Evolutionary conservation across 2,329 filamentous ascomycete species (phyloP).

Genomic region (Talaromyces funiculosus): DNA sequence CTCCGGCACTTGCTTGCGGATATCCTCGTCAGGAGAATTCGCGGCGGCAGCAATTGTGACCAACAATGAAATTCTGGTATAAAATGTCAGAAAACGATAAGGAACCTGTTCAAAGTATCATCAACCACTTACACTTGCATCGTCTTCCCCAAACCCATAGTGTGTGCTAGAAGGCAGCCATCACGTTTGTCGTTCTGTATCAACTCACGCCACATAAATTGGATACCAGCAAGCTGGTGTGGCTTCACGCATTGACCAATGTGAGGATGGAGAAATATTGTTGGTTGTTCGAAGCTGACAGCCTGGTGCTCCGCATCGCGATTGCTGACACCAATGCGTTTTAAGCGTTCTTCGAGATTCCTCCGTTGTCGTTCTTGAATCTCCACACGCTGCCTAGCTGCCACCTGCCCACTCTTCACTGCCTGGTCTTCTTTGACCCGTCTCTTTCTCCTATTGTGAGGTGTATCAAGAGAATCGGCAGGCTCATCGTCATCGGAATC

Average conservation of each 20-base stretch:
- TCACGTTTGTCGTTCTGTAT: slow-evolving; percentile 58
- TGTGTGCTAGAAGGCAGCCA: slow-evolving; percentile 78
- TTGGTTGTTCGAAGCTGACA: slow-evolving; percentile 42
- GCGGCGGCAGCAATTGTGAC: slow-evolving; percentile 65
- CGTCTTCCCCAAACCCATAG: slow-evolving; percentile 89
- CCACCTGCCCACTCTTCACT: slow-evolving; percentile 51
- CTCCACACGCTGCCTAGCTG: slow-evolving; percentile 49
- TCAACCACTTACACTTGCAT: slow-evolving; percentile 63
- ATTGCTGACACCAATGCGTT: slow-evolving; percentile 28
- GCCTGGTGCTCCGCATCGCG: slow-evolving; percentile 42
- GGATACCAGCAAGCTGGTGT: slow-evolving; percentile 75
- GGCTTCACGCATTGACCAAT: slow-evolving; percentile 65
- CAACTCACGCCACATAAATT: slow-evolving; percentile 84
- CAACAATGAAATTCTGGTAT: slow-evolving; percentile 63
- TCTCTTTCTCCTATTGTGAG: slow-evolving; percentile 45
- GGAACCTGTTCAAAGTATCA: neutral
- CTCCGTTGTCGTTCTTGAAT: slow-evolving; percentile 50
- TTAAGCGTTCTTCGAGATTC: slow-evolving; percentile 27
- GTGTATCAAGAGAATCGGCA: slow-evolving; percentile 25
- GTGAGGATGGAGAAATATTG: slow-evolving; percentile 52
- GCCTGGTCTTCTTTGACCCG: slow-evolving; percentile 45
- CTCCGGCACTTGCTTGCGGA: slow-evolving; percentile 63
- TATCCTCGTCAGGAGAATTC: slow-evolving; percentile 50
- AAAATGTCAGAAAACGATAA: slow-evolving; percentile 8
- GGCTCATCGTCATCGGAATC: slow-evolving; percentile 18